These are phyloP conservation scores for Colletotrichum horii DNA, from an alignment of 2,329 filamentous ascomycete genomes.

Conservation along the genomic window DNA sequence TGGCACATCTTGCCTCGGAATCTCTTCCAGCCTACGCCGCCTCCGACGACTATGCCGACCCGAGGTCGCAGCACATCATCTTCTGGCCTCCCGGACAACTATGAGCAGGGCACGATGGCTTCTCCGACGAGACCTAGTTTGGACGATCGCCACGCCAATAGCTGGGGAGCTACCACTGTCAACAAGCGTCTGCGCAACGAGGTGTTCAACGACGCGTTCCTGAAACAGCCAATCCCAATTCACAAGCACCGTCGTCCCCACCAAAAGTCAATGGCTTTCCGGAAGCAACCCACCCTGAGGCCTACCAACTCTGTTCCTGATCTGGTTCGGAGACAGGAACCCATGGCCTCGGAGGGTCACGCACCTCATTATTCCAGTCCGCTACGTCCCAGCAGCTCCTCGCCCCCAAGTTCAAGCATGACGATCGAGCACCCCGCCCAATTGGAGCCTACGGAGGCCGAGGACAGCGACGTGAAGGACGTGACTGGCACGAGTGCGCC, in stretches of 20 bases:
- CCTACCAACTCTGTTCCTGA: conserved; percentile 51
- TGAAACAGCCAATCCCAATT: conserved; percentile 81
- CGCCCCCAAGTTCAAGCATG: conserved; percentile 8
- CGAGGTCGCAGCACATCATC: conserved; percentile 42
- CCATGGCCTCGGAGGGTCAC: conserved; percentile 3
- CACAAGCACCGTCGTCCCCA: conserved; percentile 77
- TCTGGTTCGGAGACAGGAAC: conserved; percentile 28
- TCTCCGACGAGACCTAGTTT: conserved; percentile 44
- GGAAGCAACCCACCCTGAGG: conserved; percentile 48
- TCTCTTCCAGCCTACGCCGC: conserved; percentile 69
- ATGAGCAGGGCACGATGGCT: neutral
- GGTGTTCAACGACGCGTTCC: conserved; percentile 90
- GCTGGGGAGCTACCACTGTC: conserved; percentile 91
- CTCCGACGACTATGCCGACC: conserved; percentile 27
- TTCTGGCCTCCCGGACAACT: conserved; percentile 26
- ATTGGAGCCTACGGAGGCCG: conserved; percentile 25
- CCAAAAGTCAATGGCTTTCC: conserved; percentile 65
- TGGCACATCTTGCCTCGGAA: conserved; percentile 89
- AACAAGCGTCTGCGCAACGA: conserved; percentile 89
- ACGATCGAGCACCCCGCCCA: neutral
- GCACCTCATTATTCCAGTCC: conserved; percentile 15
- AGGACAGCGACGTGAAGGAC: conserved; percentile 50
- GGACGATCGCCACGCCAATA: conserved; percentile 64
- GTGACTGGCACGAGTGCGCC: conserved; percentile 70
- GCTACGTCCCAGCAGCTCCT: conserved; percentile 8